Evolutionary conservation across 306 rosid genomes (phyloP).

Genomic region (Myrica gale): DNA sequence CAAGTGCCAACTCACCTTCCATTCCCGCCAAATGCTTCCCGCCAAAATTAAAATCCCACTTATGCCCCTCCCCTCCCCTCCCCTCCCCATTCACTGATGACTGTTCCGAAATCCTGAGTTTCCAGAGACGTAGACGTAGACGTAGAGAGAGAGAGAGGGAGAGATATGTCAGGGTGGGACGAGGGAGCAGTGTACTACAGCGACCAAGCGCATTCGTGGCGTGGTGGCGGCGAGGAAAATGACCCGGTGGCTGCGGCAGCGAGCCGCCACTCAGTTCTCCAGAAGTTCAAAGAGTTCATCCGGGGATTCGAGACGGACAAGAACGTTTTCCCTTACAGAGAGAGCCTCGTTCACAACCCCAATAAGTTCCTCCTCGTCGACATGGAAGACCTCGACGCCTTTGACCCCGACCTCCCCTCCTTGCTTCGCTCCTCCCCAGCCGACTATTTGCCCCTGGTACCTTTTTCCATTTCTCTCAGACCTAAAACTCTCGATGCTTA

Average conservation of each 20-base stretch:
- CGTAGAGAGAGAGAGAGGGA: constrained; percentile 19
- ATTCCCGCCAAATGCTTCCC: constrained; percentile 55
- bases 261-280: constrained; percentile 67
- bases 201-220: constrained; percentile 90
- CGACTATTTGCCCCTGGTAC: constrained; percentile 75
- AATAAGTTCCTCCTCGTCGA: constrained; percentile 60
- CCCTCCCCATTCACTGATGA: not conserved
- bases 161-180: constrained; percentile 94
- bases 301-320: constrained; percentile 70
- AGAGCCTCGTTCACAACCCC: constrained; percentile 69
- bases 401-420: constrained; percentile 74
- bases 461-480: not conserved
- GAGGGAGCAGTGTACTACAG: constrained; percentile 94
- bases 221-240: constrained; percentile 42
- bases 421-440: constrained; percentile 80
- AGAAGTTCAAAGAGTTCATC: constrained; percentile 89
- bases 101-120: not conserved
- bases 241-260: constrained; percentile 43
- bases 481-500: no score
- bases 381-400: constrained; percentile 72
- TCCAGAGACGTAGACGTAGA: not conserved
- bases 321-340: constrained; percentile 77
- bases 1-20: not conserved
- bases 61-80: constrained; percentile 20
- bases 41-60: constrained; percentile 30